A percentile compares a stretch with the other conserved stretches of the same genome.
Conservation (phyloP, 495 filamentous ascomycete genomes). For the Tuber umbilicatum region DNA sequence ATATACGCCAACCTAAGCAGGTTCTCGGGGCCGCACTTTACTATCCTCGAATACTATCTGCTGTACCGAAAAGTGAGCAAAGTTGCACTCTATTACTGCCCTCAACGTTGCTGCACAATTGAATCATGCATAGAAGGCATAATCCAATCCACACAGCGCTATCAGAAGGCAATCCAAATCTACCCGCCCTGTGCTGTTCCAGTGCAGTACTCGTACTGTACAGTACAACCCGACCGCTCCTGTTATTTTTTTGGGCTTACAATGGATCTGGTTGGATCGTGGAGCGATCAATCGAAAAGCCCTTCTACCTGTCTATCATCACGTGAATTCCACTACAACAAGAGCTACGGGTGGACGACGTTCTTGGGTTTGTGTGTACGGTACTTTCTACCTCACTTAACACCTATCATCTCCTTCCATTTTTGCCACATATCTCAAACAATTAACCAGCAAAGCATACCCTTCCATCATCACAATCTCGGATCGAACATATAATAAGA, state of each 20-base stretch:
- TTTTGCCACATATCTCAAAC: not conserved
- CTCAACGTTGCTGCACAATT: not conserved
- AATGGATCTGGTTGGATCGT: not conserved
- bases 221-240: not conserved
- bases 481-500: not conserved
- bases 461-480: not conserved
- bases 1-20: not conserved
- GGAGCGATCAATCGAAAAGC: not conserved
- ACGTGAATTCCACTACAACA: not conserved
- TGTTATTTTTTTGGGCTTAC: not conserved
- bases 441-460: not conserved
- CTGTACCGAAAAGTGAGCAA: not conserved
- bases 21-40: not conserved
- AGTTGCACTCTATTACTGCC: not conserved
- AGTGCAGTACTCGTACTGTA: not conserved
- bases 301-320: not conserved
- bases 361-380: slow-evolving; percentile 1
- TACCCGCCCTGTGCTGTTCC: not conserved
- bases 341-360: not conserved
- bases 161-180: not conserved
- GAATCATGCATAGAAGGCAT: not conserved
- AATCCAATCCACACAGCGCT: not conserved
- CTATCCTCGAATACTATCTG: too few species aligned
- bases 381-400: slow-evolving; percentile 1
- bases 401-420: not conserved